Evolutionary conservation across 129 eudicot species (phyloP).

Genomic region (Pulicaria dysenterica): DNA sequence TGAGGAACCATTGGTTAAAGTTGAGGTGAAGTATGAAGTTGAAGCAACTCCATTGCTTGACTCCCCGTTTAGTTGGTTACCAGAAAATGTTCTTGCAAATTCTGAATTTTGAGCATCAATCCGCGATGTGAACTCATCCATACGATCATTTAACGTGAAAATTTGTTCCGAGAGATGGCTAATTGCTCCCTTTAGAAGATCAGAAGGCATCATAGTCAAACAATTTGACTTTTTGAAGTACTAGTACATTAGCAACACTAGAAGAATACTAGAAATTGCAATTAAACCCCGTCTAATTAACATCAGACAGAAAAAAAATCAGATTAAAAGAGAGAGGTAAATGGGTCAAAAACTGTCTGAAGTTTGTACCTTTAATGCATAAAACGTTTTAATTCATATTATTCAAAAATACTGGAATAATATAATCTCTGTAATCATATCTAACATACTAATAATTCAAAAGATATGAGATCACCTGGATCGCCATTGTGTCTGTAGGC

Average conservation of each 20-base stretch:
- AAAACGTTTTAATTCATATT: no score
- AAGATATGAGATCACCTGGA: conserved; percentile 45
- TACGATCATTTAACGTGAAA: conserved; percentile 76
- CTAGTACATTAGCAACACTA: conserved; percentile 1
- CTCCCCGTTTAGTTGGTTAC: conserved; percentile 55
- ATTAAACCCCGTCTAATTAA: background rate
- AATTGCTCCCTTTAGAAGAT: conserved; percentile 54
- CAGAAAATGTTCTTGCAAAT: conserved; percentile 46
- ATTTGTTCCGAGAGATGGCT: conserved; percentile 82
- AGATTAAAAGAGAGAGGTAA: no score
- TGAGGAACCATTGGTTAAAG: conserved; percentile 58
- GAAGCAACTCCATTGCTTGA: conserved; percentile 64
- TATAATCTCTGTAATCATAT: no score
- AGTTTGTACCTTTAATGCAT: no score
- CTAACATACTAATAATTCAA: background rate
- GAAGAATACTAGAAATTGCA: background rate
- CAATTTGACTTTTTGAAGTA: conserved; percentile 19
- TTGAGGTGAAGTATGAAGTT: conserved; percentile 63
- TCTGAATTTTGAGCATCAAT: conserved; percentile 77
- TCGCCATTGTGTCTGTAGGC: conserved; percentile 42
- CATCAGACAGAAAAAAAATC: no score
- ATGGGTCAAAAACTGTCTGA: no score
- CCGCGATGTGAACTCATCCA: conserved; percentile 81
- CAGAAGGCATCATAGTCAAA: conserved; percentile 4
- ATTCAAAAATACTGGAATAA: no score